These are phyloP conservation scores for Stellera chamaejasme DNA, from an alignment of 345 rosid genomes.

Conservation along the genomic window DNA sequence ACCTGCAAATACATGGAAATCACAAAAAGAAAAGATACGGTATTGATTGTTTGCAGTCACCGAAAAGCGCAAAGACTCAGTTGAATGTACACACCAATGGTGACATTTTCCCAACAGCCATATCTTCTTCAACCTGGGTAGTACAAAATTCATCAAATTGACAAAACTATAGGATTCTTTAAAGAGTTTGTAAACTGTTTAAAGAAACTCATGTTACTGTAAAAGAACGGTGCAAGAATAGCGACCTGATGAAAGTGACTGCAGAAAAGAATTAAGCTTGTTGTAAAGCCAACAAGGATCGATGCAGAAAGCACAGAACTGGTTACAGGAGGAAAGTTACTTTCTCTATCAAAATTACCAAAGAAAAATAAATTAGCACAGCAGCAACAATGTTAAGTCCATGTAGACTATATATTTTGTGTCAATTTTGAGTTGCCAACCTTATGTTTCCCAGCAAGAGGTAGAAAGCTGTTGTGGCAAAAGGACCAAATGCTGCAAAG, in stretches of 20 bases:
- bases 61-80: neutral
- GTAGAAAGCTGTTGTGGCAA: slow-evolving; percentile 87
- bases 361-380: neutral
- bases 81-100: slow-evolving; percentile 49
- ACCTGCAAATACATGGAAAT: slow-evolving; percentile 30
- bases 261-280: slow-evolving; percentile 80
- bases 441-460: slow-evolving; percentile 48
- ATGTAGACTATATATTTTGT: neutral
- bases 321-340: slow-evolving; percentile 36
- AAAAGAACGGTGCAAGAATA: neutral
- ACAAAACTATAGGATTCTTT: too few relatives aligned
- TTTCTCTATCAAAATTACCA: slow-evolving; percentile 32
- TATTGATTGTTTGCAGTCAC: neutral
- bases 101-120: slow-evolving; percentile 63
- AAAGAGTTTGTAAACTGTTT: neutral
- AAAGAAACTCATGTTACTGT: too few relatives aligned
- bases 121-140: slow-evolving; percentile 66
- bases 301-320: slow-evolving; percentile 53
- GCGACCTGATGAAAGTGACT: slow-evolving; percentile 89
- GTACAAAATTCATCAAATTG: slow-evolving; percentile 4
- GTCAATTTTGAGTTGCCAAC: slow-evolving; percentile 20
- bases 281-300: slow-evolving; percentile 72
- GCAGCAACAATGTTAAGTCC: neutral
- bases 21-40: neutral
- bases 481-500: slow-evolving; percentile 93